Percentiles rank a stretch among this genome's conserved stretches.
Evolutionary conservation across 345 rosid genomes (phyloP).

Genomic region (Salix caprea): DNA sequence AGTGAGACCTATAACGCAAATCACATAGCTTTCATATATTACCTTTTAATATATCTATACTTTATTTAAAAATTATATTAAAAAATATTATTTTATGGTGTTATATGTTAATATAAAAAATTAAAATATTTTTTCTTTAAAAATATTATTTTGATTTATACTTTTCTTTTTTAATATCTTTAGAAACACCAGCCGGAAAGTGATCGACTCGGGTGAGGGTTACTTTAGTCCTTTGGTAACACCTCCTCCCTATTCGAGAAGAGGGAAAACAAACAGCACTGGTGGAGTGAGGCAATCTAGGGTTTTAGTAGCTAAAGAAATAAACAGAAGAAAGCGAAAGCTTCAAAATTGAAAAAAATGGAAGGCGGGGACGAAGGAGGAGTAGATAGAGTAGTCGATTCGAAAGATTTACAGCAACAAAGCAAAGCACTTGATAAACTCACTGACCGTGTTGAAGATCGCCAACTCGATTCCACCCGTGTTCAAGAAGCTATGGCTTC

Average conservation of each 20-base stretch:
- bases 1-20: too few relatives aligned
- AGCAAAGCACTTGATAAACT: slow-evolving; percentile 97
- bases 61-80: too few relatives aligned
- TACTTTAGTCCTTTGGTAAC: neutral
- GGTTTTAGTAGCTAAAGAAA: slow-evolving; percentile 18
- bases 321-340: neutral
- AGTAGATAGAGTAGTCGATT: slow-evolving; percentile 55
- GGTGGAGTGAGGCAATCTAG: slow-evolving; percentile 2
- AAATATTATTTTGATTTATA: too few relatives aligned
- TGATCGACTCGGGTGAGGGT: neutral
- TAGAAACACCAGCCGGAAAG: neutral
- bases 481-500: slow-evolving; percentile 99
- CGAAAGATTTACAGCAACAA: slow-evolving; percentile 93
- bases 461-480: slow-evolving; percentile 93
- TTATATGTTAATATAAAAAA: too few relatives aligned
- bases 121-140: too few relatives aligned
- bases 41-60: too few relatives aligned
- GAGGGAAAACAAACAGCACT: neutral
- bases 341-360: slow-evolving; percentile 31
- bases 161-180: too few relatives aligned
- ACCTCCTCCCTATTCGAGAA: neutral
- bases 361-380: slow-evolving; percentile 70
- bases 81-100: too few relatives aligned
- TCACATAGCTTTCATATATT: too few relatives aligned
- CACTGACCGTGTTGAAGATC: slow-evolving; percentile 97